Base-by-base conservation (phyloP, 1,139 yeast species). In the Nakaseomyces glabratus region DNA sequence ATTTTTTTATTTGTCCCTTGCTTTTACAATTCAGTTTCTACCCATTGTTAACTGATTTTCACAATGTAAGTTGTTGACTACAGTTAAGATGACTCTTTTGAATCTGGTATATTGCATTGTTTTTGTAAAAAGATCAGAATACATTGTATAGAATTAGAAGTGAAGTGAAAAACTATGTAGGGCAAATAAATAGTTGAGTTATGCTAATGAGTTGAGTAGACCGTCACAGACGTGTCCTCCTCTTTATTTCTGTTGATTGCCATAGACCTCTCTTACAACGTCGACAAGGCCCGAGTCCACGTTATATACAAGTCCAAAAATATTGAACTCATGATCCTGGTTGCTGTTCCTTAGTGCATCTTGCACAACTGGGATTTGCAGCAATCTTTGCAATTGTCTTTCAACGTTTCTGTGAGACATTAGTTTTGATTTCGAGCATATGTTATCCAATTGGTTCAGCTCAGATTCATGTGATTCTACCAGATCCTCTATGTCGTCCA, bases 241-340 rank as follows among this genome's bases (percentile, higher is more conserved):
- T n/a, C n/a, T n/a, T n/a, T n/a, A n/a, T n/a, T n/a, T 24, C 28
- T 24, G 18, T 28, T 33, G 24, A 18, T 17, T 34, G 55, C 58
- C 25, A 34, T 15, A 34, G 12, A 35, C 20, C 11, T 24, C 19
- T 18, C 63, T 65, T 21, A 69, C 55, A 42, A 58, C 60, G 38
- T 62, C 65, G 30, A 88, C 66, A 35, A 69, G 66, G 15, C 97
- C 98, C 7, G 82, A 69, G 24, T 72, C 75, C 29, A 86, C 95
- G 54, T 88, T 86, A 61, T 88, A 90, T 45, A 90, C 73, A 60
- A 88, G 62, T 1, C 96, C 97, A 71, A 86, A 79, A 28, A 90
- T 82, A 58, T 84, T 20, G 16, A 31, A 26, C 13, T 26, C 30
- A 4, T 17, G 5, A n/a, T 20, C 8, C 33, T 90, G 68, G n/a